Base-by-base conservation (phyloP, 1,284 basidiomycete species). In the Rhodotorula sp. region DNA sequence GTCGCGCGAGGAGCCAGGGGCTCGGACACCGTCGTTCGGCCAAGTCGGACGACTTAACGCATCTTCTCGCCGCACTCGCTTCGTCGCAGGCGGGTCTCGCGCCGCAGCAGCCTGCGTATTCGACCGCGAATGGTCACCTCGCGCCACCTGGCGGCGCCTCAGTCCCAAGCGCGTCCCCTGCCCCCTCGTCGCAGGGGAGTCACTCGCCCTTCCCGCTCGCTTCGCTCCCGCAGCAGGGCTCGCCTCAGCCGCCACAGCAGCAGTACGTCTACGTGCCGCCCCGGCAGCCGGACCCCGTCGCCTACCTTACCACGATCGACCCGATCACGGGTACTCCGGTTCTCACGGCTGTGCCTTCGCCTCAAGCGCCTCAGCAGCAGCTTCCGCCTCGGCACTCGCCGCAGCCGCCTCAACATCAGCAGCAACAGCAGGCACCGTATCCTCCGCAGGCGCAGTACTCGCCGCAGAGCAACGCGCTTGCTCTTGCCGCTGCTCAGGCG, bases 21-120 rank as follows among this genome's bases (percentile, higher is more conserved):
- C 45, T 60, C 0, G 70, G 70, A 1, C 70, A 72, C 19, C 64
- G 68, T 9, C 34, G 54, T 4, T 52, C 42, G 19, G 64, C 66
- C 16, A 68, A 65, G 61, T 72, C 70, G 52, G 70, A 72, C 60
- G 70, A 72, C 41, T 59, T 72, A 8, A 57, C 70, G 3, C 66
- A 68, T 72, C 34, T 56, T 72, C 25, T 57, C 62, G 34, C 53
- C 66, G 19, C 58, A 25, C 23, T 34, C 19, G 54, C 21, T 1
- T n/a, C 63, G 34, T 56, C 34, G 34, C 34, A 34, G 34, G 34
- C 34, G 34, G 34, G 34, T 34, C 34, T 57, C 48, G 44, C 48
- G 14, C 63, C 48, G 46, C 61, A 55, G 52, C 49, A 62, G 50
- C n/a, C n/a, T 5, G 45, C 56, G n/a, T 25, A 54, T 21, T 9